Conservation (phyloP, 257 asterid species). For the Scutellaria minor region DNA sequence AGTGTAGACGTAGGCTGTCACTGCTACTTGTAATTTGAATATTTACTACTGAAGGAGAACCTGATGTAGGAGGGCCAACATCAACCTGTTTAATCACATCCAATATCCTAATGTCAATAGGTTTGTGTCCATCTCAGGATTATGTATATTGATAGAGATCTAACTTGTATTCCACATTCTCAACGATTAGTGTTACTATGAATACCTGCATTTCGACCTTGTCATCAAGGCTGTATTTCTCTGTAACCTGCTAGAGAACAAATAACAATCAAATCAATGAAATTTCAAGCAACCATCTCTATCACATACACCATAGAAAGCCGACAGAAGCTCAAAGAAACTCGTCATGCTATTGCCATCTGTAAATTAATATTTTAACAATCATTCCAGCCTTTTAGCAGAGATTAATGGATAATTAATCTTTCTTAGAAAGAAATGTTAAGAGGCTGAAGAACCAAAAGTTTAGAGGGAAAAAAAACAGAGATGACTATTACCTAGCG, state of each 20-base stretch:
- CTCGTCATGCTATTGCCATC: conserved; percentile 10
- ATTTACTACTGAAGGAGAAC: conserved; percentile 56
- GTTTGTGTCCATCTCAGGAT: conserved; percentile 22
- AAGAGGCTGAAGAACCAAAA: conserved; percentile 4
- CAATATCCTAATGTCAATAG: conserved; percentile 27
- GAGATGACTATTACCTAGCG: conserved; percentile 2
- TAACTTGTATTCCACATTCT: conserved; percentile 19
- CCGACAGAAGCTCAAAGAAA: conserved; percentile 24
- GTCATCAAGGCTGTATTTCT: conserved; percentile 78
- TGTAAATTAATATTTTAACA: conserved; percentile 5
- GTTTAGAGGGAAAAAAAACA: background rate
- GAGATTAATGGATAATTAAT: background rate
- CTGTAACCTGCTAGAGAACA: conserved; percentile 53
- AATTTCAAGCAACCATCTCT: conserved; percentile 22
- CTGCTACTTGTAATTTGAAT: conserved; percentile 57
- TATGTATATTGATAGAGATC: conserved; percentile 11
- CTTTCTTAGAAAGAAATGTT: conserved; percentile 22
- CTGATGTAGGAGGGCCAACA: conserved; percentile 63
- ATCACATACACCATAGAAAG: conserved; percentile 25
- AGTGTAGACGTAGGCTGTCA: conserved; percentile 72
- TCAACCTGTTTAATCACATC: conserved; percentile 70
- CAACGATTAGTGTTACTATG: conserved; percentile 20
- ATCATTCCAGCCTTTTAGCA: conserved; percentile 20
- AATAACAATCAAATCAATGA: conserved; percentile 28
- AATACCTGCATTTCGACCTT: conserved; percentile 85